A percentile compares a stretch with the other conserved stretches of the same genome.
These are phyloP conservation scores for Maudiozyma barnettii DNA, from an alignment of 805 yeast species.

Conservation along the genomic window DNA sequence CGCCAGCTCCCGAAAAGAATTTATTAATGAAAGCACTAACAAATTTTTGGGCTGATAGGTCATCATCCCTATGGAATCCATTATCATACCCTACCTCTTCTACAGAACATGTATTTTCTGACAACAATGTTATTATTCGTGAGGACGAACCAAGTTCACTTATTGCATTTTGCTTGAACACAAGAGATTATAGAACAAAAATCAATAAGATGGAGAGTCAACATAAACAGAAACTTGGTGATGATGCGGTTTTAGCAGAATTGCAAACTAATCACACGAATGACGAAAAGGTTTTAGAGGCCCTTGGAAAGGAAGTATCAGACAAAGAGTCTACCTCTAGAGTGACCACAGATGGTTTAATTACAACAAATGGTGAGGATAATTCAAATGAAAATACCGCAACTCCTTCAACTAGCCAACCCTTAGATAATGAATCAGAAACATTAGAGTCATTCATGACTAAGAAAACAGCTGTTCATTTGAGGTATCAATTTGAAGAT, in stretches of 20 bases:
- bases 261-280: not conserved
- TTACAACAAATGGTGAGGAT: not conserved
- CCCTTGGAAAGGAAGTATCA: not conserved
- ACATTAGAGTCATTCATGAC: constrained; percentile 60
- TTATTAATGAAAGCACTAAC: constrained; percentile 76
- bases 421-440: constrained; percentile 8
- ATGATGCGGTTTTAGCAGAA: not conserved
- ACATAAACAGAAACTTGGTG: not conserved
- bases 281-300: not conserved
- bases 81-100: constrained; percentile 69
- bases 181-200: constrained; percentile 56
- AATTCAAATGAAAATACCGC: not conserved
- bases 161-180: constrained; percentile 84
- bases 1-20: constrained; percentile 54
- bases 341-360: not conserved
- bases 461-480: constrained; percentile 77
- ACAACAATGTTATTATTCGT: constrained; percentile 84
- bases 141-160: constrained; percentile 96
- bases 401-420: not conserved
- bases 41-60: constrained; percentile 95
- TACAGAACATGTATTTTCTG: constrained; percentile 85
- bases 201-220: constrained; percentile 2
- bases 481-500: constrained; percentile 86
- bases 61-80: constrained; percentile 93
- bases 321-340: not conserved